Percentiles rank a stretch among this genome's conserved stretches.
Evolutionary conservation across 305 asterid genomes (phyloP).

Genomic region (Euphrasia arctica): DNA sequence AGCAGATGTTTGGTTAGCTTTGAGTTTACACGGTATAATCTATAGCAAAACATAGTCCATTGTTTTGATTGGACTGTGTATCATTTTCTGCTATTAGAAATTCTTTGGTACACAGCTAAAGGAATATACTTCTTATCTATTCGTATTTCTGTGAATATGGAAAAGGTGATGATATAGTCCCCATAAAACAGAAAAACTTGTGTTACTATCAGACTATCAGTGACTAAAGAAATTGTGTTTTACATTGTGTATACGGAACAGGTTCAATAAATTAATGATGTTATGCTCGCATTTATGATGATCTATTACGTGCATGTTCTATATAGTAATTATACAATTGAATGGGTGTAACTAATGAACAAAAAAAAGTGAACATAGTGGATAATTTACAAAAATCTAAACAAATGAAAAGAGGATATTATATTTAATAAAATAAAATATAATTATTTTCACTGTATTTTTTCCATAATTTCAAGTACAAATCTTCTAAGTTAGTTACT

Average conservation of each 20-base stretch:
- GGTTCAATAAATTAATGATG: too few species aligned
- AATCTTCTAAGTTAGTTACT: too few species aligned
- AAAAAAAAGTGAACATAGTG: not conserved
- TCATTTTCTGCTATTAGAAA: not conserved
- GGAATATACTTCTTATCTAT: conserved; percentile 8
- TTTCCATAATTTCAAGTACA: too few species aligned
- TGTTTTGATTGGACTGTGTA: conserved; percentile 27
- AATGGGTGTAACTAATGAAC: too few species aligned
- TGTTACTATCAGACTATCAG: not conserved
- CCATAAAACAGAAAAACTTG: not conserved
- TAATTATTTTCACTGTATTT: too few species aligned
- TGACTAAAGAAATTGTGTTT: too few species aligned
- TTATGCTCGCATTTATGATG: too few species aligned
- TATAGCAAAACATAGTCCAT: conserved; percentile 30
- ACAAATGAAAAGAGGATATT: not conserved
- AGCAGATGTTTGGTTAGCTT: conserved; percentile 74
- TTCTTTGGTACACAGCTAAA: conserved; percentile 9
- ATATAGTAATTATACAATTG: too few species aligned
- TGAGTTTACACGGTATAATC: not conserved
- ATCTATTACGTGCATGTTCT: too few species aligned
- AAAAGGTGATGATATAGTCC: not conserved
- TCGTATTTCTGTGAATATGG: conserved; percentile 31
- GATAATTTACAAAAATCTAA: not conserved
- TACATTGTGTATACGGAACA: too few species aligned
- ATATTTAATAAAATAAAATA: too few species aligned